Conservation (phyloP, 352 stramenopile genomes). For the Pythium grandisporangium region DNA sequence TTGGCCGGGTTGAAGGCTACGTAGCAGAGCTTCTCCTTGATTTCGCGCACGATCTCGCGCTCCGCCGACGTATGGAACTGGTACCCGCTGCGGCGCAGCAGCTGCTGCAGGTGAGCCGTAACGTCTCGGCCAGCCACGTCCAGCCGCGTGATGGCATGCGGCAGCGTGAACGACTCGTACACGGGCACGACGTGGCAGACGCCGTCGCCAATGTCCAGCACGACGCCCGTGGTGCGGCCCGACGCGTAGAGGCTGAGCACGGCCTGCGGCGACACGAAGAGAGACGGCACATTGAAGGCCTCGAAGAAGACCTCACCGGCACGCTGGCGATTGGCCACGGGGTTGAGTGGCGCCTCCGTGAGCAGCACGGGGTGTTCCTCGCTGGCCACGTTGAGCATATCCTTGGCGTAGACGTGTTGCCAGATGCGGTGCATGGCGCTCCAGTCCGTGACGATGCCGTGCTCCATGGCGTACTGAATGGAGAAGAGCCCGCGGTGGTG, state of each 20-base stretch:
- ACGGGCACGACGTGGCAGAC: slow-evolving; percentile 83
- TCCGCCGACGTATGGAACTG: slow-evolving; percentile 87
- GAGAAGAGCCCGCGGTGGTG: slow-evolving; percentile 76
- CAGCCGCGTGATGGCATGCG: slow-evolving; percentile 73
- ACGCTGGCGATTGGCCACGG: slow-evolving; percentile 63
- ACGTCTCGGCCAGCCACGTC: slow-evolving; percentile 81
- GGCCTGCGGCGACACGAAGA: slow-evolving; percentile 80
- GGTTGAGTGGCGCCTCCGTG: slow-evolving; percentile 75
- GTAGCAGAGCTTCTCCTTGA: slow-evolving; percentile 86
- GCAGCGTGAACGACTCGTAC: slow-evolving; percentile 77
- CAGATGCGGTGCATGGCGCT: slow-evolving; percentile 84
- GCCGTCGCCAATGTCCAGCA: slow-evolving; percentile 85
- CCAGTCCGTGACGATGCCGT: slow-evolving; percentile 81
- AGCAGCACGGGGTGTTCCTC: slow-evolving; percentile 81
- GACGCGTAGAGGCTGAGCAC: slow-evolving; percentile 87
- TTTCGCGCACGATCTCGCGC: slow-evolving; percentile 80
- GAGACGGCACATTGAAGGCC: slow-evolving; percentile 76
- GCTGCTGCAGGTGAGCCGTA: slow-evolving; percentile 67
- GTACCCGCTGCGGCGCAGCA: slow-evolving; percentile 70
- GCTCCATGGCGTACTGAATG: slow-evolving; percentile 83
- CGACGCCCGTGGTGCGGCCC: slow-evolving; percentile 77
- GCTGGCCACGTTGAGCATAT: slow-evolving; percentile 82
- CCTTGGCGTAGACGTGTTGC: slow-evolving; percentile 86
- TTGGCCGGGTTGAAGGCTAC: slow-evolving; percentile 79
- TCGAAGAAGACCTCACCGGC: slow-evolving; percentile 84